Percentiles rank a stretch among this genome's conserved stretches.
Evolutionary conservation across 805 yeast genomes (phyloP).

Genomic region (Monosporozyma servazzii): DNA sequence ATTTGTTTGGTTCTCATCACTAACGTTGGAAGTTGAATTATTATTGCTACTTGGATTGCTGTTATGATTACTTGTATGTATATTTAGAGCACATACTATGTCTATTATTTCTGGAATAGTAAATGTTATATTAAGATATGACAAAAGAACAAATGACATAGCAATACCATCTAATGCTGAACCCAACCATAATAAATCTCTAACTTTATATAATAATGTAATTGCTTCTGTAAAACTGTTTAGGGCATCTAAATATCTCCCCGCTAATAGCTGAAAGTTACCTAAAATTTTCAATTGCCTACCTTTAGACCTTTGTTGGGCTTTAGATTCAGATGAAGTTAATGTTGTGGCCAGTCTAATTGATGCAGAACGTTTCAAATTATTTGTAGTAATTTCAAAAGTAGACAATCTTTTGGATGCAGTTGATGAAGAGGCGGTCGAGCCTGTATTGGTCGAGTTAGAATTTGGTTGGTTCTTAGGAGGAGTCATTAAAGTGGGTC

Average conservation of each 20-base stretch:
- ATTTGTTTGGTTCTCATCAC: background rate
- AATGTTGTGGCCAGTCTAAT: conserved; percentile 28
- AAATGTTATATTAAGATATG: conserved; percentile 36
- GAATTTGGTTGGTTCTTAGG: background rate
- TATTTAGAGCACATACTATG: conserved; percentile 30
- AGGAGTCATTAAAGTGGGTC: conserved; percentile 1
- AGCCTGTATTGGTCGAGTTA: background rate
- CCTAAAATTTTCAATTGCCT: conserved; percentile 70
- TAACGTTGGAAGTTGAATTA: conserved; percentile 1
- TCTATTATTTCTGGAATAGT: conserved; percentile 27
- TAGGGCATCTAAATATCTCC: conserved; percentile 64
- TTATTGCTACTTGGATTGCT: background rate
- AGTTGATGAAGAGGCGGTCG: conserved; percentile 6
- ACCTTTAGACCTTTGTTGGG: conserved; percentile 48
- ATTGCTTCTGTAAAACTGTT: conserved; percentile 69
- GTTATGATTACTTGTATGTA: background rate
- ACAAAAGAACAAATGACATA: conserved; percentile 51
- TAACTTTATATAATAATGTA: conserved; percentile 43
- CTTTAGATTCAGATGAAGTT: conserved; percentile 27
- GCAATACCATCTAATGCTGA: conserved; percentile 79
- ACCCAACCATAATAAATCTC: conserved; percentile 82
- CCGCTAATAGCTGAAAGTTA: conserved; percentile 69
- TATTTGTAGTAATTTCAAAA: conserved; percentile 30
- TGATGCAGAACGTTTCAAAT: conserved; percentile 27
- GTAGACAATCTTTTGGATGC: conserved; percentile 14